A percentile compares a stretch with the other conserved stretches of the same genome.
phyloP scores from a whole-genome alignment of 305 asterid genomes.

The Nicotiana rustica region DNA sequence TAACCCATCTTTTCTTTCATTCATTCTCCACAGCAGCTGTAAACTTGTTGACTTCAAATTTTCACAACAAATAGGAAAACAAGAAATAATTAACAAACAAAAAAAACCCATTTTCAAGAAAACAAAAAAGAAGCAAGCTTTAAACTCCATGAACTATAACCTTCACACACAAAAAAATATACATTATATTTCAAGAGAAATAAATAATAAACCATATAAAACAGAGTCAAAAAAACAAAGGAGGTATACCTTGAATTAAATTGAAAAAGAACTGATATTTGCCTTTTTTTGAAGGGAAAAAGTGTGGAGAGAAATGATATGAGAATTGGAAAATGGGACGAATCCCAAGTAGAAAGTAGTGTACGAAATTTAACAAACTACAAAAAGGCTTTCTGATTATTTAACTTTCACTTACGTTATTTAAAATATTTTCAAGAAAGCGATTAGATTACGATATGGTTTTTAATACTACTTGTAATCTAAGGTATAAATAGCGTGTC shows the following conservation, averaged over 20 bases:
- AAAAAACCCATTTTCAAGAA: slow-evolving; percentile 15
- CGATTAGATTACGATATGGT: slow-evolving; percentile 25
- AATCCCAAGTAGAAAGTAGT: slow-evolving; percentile 14
- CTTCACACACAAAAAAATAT: not conserved
- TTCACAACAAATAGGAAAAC: not conserved
- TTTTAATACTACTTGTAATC: slow-evolving; percentile 26
- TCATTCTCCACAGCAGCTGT: not conserved
- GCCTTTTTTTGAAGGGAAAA: slow-evolving; percentile 14
- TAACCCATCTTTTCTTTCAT: not conserved
- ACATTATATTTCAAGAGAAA: not conserved
- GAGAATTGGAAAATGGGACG: not conserved
- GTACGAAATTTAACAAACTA: slow-evolving; percentile 20
- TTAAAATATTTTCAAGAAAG: slow-evolving; percentile 25
- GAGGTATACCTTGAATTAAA: not conserved
- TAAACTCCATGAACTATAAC: not conserved
- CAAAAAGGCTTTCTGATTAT: not conserved
- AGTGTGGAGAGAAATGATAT: not conserved
- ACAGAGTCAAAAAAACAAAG: not conserved
- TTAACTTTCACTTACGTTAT: not conserved
- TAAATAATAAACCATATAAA: not conserved
- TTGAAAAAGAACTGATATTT: not conserved
- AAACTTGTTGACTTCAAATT: slow-evolving; percentile 21
- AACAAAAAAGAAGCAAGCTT: slow-evolving; percentile 8
- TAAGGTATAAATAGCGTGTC: slow-evolving; percentile 24
- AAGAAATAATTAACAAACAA: not conserved